Conservation (phyloP, 257 asterid species). For the Solanum dulcamara region DNA sequence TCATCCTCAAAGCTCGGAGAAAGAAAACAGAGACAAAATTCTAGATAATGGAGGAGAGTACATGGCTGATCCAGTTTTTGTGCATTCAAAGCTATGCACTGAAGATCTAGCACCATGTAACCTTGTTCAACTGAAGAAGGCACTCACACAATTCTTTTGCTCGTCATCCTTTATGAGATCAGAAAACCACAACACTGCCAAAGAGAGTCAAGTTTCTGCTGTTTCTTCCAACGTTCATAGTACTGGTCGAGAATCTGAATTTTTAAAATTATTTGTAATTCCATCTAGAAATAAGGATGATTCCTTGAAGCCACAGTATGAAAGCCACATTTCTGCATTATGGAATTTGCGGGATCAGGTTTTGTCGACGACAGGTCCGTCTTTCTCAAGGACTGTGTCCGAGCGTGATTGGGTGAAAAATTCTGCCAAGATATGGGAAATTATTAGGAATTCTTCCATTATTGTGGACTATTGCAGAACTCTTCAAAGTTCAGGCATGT, state of each 20-base stretch:
- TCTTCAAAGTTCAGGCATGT: slow-evolving; percentile 59
- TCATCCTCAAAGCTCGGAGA: slow-evolving; percentile 52
- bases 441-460: slow-evolving; percentile 48
- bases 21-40: slow-evolving; percentile 43
- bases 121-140: slow-evolving; percentile 36
- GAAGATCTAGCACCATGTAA: slow-evolving; percentile 39
- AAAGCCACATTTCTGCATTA: slow-evolving; percentile 45
- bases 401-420: slow-evolving; percentile 98
- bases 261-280: slow-evolving; percentile 44
- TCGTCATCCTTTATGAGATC: slow-evolving; percentile 42
- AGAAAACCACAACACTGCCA: slow-evolving; percentile 23
- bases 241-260: slow-evolving; percentile 17
- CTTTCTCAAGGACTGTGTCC: slow-evolving; percentile 70
- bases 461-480: slow-evolving; percentile 56
- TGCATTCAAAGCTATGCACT: slow-evolving; percentile 67
- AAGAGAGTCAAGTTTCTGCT: slow-evolving; percentile 11
- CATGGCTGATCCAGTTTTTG: slow-evolving; percentile 72
- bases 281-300: slow-evolving; percentile 53
- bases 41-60: slow-evolving; percentile 46
- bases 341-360: slow-evolving; percentile 85
- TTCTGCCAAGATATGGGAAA: slow-evolving; percentile 90
- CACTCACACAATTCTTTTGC: slow-evolving; percentile 38
- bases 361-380: slow-evolving; percentile 52
- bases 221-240: slow-evolving; percentile 3
- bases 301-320: slow-evolving; percentile 34